Percentiles rank a stretch among this genome's conserved stretches.
phyloP scores from a whole-genome alignment of 495 filamentous ascomycete genomes.

The Apiosordaria backusii region DNA sequence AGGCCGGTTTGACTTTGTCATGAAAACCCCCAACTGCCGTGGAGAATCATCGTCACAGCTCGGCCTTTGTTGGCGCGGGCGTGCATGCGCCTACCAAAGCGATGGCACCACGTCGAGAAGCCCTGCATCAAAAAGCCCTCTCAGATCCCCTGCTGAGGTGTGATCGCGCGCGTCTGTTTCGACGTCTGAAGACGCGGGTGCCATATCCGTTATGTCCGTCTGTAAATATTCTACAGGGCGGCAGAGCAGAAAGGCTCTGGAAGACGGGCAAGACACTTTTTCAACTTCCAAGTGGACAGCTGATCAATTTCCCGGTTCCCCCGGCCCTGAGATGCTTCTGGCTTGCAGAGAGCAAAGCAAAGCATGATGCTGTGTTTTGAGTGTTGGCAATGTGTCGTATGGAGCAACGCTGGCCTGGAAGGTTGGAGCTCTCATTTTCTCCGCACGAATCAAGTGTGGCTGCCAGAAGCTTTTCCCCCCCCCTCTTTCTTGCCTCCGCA shows the following conservation, averaged over 20 bases:
- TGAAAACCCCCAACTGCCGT: slow-evolving; percentile 28
- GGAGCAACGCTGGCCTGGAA: not conserved
- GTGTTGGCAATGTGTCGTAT: not conserved
- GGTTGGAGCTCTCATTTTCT: not conserved
- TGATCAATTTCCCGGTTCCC: not conserved
- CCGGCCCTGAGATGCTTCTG: slow-evolving; percentile 7
- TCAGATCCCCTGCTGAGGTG: slow-evolving; percentile 15
- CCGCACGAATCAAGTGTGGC: not conserved
- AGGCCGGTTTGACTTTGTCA: slow-evolving; percentile 21
- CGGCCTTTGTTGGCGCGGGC: slow-evolving; percentile 19
- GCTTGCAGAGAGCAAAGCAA: not conserved
- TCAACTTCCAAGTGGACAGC: not conserved
- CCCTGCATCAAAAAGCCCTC: slow-evolving; percentile 20
- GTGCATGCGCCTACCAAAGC: slow-evolving; percentile 26
- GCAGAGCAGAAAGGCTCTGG: slow-evolving; percentile 12
- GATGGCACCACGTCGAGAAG: slow-evolving; percentile 20
- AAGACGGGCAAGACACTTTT: not conserved
- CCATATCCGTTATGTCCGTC: slow-evolving; percentile 27
- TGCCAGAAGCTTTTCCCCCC: slow-evolving; percentile 6
- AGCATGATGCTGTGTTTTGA: slow-evolving; percentile 2
- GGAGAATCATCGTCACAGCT: slow-evolving; percentile 8
- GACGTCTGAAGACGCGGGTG: slow-evolving; percentile 22
- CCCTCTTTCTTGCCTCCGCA: slow-evolving; percentile 7
- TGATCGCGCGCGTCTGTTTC: slow-evolving; percentile 19
- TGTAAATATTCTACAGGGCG: slow-evolving; percentile 18